These are phyloP conservation scores for Fusarium chlamydosporum DNA, from an alignment of 2,329 filamentous ascomycete species.

Conservation along the genomic window DNA sequence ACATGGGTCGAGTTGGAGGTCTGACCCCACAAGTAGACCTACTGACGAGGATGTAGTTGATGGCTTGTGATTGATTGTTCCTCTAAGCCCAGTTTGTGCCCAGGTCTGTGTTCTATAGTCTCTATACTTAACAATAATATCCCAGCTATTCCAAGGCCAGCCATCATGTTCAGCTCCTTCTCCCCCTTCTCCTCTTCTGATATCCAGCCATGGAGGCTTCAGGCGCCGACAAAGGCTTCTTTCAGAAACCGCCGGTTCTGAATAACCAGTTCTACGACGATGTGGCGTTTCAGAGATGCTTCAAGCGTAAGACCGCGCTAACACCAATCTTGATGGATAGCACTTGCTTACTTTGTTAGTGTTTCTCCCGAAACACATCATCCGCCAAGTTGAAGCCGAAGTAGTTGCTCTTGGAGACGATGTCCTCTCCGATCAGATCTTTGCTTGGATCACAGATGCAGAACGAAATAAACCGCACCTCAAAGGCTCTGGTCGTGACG, in stretches of 20 bases:
- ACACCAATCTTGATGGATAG: no score
- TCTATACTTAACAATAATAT: constrained; percentile 11
- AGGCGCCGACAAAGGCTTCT: constrained; percentile 66
- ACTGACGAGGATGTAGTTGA: constrained; percentile 25
- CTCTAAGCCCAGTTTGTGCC: constrained; percentile 5
- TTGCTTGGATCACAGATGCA: constrained; percentile 72
- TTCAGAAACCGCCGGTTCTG: constrained; percentile 67
- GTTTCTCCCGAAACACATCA: constrained; percentile 62
- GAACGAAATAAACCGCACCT: constrained; percentile 75
- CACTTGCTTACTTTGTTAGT: constrained; percentile 55
- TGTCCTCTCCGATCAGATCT: constrained; percentile 67
- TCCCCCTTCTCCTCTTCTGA: constrained; percentile 3
- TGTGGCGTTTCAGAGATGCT: constrained; percentile 64
- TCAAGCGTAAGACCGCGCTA: constrained; percentile 60
- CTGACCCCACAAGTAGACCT: constrained; percentile 39
- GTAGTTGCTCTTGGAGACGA: constrained; percentile 64
- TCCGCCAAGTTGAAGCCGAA: constrained; percentile 59
- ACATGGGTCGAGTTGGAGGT: constrained; percentile 30
- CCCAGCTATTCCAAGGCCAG: background rate
- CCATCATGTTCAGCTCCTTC: constrained; percentile 7
- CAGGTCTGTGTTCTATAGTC: background rate
- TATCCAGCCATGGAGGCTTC: constrained; percentile 59
- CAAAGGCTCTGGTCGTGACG: constrained; percentile 68
- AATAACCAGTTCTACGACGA: constrained; percentile 71
- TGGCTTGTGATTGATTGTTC: constrained; percentile 41